Percentiles rank a stretch among this genome's conserved stretches.
Evolutionary conservation across 2,329 filamentous ascomycete species (phyloP).

Genomic region (Colletotrichum higginsianum): DNA sequence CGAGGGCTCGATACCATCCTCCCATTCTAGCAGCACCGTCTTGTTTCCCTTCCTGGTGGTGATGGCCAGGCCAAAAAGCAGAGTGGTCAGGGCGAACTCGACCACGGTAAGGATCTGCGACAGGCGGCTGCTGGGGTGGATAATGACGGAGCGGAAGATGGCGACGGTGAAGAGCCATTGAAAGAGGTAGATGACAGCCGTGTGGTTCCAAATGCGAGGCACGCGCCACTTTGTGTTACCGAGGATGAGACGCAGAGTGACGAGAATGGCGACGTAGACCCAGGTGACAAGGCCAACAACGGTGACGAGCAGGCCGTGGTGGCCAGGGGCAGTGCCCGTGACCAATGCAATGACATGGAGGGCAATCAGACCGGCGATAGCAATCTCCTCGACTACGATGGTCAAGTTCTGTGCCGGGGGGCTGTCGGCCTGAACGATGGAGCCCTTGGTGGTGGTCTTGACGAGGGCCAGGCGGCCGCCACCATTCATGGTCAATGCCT

Average conservation of each 20-base stretch:
- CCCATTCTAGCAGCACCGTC: constrained; percentile 88
- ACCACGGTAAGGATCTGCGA: constrained; percentile 76
- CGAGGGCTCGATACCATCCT: constrained; percentile 89
- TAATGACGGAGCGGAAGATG: constrained; percentile 87
- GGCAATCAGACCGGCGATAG: constrained; percentile 79
- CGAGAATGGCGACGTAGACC: constrained; percentile 84
- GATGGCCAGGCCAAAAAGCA: constrained; percentile 83
- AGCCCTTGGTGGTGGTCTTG: constrained; percentile 74
- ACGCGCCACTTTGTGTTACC: constrained; percentile 76
- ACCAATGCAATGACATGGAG: constrained; percentile 77
- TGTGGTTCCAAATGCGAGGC: constrained; percentile 92
- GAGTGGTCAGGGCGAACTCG: constrained; percentile 81
- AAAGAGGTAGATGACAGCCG: constrained; percentile 83
- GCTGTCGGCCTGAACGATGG: constrained; percentile 78
- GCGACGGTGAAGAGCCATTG: constrained; percentile 85
- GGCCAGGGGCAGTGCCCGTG: constrained; percentile 69
- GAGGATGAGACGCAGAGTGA: constrained; percentile 78
- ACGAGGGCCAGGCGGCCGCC: constrained; percentile 71
- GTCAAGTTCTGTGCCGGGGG: constrained; percentile 81
- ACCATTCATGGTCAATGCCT: constrained; percentile 66
- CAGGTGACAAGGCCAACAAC: constrained; percentile 80
- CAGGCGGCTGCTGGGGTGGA: constrained; percentile 78
- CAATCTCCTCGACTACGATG: constrained; percentile 81
- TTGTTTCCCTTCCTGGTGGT: constrained; percentile 94
- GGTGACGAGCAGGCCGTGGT: constrained; percentile 71